phyloP scores from a whole-genome alignment of 1,284 basidiomycete genomes.

The Malassezia sp. region DNA sequence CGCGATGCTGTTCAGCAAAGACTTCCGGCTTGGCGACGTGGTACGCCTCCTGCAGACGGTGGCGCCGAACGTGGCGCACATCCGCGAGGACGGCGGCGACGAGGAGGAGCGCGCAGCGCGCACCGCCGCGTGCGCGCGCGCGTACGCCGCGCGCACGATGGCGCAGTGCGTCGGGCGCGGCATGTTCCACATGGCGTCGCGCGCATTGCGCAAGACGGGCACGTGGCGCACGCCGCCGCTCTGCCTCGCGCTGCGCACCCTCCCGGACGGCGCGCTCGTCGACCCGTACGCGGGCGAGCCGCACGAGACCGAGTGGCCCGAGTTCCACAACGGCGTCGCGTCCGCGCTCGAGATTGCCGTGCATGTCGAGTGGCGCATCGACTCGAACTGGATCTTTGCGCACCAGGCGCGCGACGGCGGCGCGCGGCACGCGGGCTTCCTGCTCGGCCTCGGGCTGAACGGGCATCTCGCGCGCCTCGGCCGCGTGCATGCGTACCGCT shows the following conservation, averaged over 20 bases:
- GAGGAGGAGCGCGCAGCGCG: conserved; percentile 19
- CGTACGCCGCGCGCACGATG: conserved; percentile 32
- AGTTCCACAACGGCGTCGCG: conserved; percentile 94
- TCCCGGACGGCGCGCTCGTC: conserved; percentile 22
- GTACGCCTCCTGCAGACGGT: conserved; percentile 35
- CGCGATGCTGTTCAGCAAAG: conserved; percentile 30
- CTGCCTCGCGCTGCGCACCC: conserved; percentile 26
- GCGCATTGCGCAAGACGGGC: conserved; percentile 24
- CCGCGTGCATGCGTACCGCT: conserved; percentile 70
- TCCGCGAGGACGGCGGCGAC: conserved; percentile 27
- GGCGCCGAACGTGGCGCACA: conserved; percentile 19
- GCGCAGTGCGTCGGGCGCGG: conserved; percentile 34
- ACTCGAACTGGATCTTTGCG: conserved; percentile 43
- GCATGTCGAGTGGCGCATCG: conserved; percentile 55
- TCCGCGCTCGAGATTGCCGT: conserved; percentile 63
- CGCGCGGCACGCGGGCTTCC: conserved; percentile 91
- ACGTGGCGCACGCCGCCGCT: conserved; percentile 33
- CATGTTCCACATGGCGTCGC: conserved; percentile 35
- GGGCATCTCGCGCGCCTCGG: conserved; percentile 78
- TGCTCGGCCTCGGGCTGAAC: conserved; percentile 80
- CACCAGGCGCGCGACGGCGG: conserved; percentile 48
- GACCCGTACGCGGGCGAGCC: conserved; percentile 22
- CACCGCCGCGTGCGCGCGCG: conserved; percentile 10
- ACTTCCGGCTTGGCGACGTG: conserved; percentile 39
- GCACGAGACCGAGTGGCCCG: conserved; percentile 63